Conservation (phyloP, 805 yeast species). For the Debaryomyces maramus region DNA sequence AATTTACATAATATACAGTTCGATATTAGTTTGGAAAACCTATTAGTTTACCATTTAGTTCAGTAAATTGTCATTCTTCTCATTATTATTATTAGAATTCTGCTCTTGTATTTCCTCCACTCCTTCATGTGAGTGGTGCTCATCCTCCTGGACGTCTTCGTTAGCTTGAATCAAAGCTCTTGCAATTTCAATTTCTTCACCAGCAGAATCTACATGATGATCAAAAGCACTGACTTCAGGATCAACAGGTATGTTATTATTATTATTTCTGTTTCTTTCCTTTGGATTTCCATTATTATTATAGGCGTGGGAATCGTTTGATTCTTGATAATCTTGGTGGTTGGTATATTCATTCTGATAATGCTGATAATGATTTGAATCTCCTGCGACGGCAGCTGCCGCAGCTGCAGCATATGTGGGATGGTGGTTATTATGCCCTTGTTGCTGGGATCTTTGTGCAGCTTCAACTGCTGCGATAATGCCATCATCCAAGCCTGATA, state of each 20-base stretch:
- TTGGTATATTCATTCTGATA: conserved; percentile 14
- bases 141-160: conserved; percentile 31
- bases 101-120: conserved; percentile 2
- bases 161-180: conserved; percentile 64
- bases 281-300: conserved; percentile 7
- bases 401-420: conserved; percentile 32
- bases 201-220: conserved; percentile 39
- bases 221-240: conserved; percentile 57
- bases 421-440: conserved; percentile 16
- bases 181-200: conserved; percentile 64
- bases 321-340: conserved; percentile 8
- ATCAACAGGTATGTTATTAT: conserved; percentile 52
- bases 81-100: conserved; percentile 5
- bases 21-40: conserved; percentile 17
- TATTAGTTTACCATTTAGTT: conserved; percentile 18
- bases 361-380: conserved; percentile 17
- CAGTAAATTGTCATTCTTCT: conserved; percentile 7
- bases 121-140: neutral
- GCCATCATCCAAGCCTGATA: conserved; percentile 44
- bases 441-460: conserved; percentile 44
- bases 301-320: conserved; percentile 8
- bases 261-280: conserved; percentile 12
- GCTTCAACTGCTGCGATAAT: conserved; percentile 63
- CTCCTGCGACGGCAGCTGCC: conserved; percentile 29
- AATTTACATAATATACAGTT: conserved; percentile 5